Evolutionary conservation across 169 alveolate genomes (phyloP), one percentile per base, ranked within the genome.

Genomic region (Cryptosporidium felis): DNA sequence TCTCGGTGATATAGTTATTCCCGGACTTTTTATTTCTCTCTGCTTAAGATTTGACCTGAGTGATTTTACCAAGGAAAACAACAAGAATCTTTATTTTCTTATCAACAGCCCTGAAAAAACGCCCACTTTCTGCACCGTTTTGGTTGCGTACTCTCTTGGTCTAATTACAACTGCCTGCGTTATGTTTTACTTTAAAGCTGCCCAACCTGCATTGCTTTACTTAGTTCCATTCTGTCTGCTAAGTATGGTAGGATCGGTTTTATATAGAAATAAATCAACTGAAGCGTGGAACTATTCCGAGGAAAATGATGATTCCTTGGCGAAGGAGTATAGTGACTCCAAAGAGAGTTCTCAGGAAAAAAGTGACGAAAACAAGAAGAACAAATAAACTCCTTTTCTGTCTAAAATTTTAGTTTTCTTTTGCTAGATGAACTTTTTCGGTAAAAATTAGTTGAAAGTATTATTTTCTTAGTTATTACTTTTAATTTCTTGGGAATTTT

Each of bases 191-290:
- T 92, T 94, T 67, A 53, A 92, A 38, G 92, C 88, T 58, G 93
- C 97, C 18, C 95, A 96, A 91, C 99, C 99, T n/a, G 99, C 99
- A 5, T 90, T 96, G n/a, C 94, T 96, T 30, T 96, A 94, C 82
- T 91, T 96, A 28, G 98, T 95, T 12, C 99, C 99, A 12, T 92
- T 93, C 47, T 91, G 96, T 80, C 74, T 96, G 61, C 51, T 91
- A 56, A 36, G 91, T 0, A 74, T 88, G 66, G 47, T 88, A 36
- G 90, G 82, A 14, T 89, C 93, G 16, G 92, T 92, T 18, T 67
- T 80, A 12, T 80, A 80, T 58, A 89, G 89, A 58, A 91, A 91
- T 32, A 60, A 85, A 45, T 80, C 61, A 36, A 59, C 65, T 23
- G 92, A 56, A 5, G 82, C 74, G 32, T 60, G 81, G 81, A 59